phyloP scores from a whole-genome alignment of 1,284 basidiomycete genomes.

The Cryptococcus sp. region DNA sequence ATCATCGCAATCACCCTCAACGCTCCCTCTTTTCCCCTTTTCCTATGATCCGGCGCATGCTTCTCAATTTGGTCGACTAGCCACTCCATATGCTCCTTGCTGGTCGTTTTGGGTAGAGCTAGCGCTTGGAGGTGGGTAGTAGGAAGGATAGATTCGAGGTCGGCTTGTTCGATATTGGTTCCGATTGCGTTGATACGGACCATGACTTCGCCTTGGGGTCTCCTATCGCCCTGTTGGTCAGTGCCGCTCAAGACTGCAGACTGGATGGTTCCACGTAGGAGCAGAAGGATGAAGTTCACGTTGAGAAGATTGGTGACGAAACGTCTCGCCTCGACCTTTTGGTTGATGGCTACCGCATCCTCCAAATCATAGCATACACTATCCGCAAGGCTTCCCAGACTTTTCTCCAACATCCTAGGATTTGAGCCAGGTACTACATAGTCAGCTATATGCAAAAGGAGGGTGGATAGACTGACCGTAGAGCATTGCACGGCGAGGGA shows the following conservation, averaged over 20 bases:
- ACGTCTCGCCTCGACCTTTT: conserved; percentile 60
- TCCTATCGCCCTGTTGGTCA: conserved; percentile 14
- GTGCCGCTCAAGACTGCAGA: not conserved
- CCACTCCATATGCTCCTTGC: conserved; percentile 58
- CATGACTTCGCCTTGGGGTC: conserved; percentile 53
- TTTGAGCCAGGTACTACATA: conserved; percentile 64
- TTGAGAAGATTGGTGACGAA: conserved; percentile 58
- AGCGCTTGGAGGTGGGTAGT: conserved; percentile 53
- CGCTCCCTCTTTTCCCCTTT: conserved; percentile 32
- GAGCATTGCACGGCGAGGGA: conserved; percentile 37
- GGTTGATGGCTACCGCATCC: conserved; percentile 66
- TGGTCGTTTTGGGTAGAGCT: conserved; percentile 73
- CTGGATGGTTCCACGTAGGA: too few relatives aligned
- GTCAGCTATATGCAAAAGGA: not conserved
- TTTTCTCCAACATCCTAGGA: conserved; percentile 73
- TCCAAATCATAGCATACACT: conserved; percentile 80
- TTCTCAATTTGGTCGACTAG: conserved; percentile 52
- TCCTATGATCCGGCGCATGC: conserved; percentile 23
- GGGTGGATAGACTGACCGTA: conserved; percentile 27
- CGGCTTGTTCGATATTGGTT: conserved; percentile 65
- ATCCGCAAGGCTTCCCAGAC: conserved; percentile 59
- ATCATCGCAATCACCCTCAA: conserved; percentile 67
- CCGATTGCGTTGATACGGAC: conserved; percentile 71
- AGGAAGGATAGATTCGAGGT: conserved; percentile 56
- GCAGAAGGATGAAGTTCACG: conserved; percentile 8